Percentiles rank a stretch among this genome's conserved stretches.
phyloP scores from a whole-genome alignment of 768 basidiomycete species.

The Leccinum boreale region DNA sequence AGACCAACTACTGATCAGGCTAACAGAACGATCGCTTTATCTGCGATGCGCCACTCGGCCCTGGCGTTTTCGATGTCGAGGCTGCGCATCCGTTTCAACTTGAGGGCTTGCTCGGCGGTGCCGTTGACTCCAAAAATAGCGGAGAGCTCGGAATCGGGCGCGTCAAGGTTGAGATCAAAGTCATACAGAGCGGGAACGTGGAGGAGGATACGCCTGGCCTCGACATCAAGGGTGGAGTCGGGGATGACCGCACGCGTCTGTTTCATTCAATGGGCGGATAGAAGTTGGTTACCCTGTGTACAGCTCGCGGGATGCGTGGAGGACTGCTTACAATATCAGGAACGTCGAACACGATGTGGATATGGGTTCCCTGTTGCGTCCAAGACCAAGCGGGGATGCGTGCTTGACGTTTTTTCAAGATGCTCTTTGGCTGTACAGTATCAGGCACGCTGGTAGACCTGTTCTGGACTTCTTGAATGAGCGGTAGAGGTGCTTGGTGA shows the following conservation, averaged over 20 bases:
- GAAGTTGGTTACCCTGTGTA: conserved; percentile 7
- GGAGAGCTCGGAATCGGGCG: conserved; percentile 53
- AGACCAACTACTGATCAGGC: conserved; percentile 25
- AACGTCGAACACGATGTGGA: conserved; percentile 51
- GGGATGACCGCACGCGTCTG: conserved; percentile 45
- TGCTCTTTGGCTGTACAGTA: conserved; percentile 36
- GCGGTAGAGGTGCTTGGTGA: conserved; percentile 8
- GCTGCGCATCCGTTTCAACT: conserved; percentile 54
- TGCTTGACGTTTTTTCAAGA: conserved; percentile 35
- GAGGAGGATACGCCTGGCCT: conserved; percentile 55
- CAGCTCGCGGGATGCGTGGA: conserved; percentile 2
- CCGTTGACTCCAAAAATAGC: conserved; percentile 15
- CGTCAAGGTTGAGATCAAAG: conserved; percentile 57
- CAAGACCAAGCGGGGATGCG: conserved; percentile 52
- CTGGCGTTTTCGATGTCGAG: conserved; percentile 60
- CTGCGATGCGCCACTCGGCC: conserved; percentile 67
- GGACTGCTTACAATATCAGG: conserved; percentile 52
- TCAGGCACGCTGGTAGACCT: conserved; percentile 36
- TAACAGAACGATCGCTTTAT: conserved; percentile 45
- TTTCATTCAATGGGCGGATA: not conserved
- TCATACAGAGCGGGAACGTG: conserved; percentile 43
- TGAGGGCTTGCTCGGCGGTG: conserved; percentile 33
- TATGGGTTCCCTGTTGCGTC: conserved; percentile 37
- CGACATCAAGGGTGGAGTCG: conserved; percentile 59
- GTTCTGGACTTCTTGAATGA: conserved; percentile 36